Conservation (phyloP, 202 grass and related monocot genomes). For the Zoysia matrella region DNA sequence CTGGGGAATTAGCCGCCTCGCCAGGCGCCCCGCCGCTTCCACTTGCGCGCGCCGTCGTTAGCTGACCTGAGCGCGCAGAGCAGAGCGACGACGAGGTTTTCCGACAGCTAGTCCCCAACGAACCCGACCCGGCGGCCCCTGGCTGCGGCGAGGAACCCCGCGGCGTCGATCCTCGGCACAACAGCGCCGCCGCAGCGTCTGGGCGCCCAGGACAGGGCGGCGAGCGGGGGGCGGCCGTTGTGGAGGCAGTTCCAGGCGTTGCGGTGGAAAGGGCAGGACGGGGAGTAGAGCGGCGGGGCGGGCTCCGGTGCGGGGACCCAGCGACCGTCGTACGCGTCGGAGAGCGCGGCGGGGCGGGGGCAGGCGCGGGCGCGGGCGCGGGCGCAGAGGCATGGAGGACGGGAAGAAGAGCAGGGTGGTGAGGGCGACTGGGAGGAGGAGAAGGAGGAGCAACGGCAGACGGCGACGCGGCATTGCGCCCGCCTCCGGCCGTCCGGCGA, state of each 20-base stretch:
- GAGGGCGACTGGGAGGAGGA: slow-evolving; percentile 38
- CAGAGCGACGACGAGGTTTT: slow-evolving; percentile 82
- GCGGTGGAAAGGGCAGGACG: slow-evolving; percentile 85
- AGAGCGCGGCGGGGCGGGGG: background rate
- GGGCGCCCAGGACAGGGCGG: slow-evolving; percentile 82
- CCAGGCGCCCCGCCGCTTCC: slow-evolving; percentile 95
- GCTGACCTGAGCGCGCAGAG: slow-evolving; percentile 72
- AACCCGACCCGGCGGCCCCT: slow-evolving; percentile 72
- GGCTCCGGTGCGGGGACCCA: slow-evolving; percentile 48
- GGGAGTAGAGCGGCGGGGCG: slow-evolving; percentile 50
- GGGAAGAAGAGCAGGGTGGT: slow-evolving; percentile 43
- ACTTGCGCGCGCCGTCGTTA: slow-evolving; percentile 66
- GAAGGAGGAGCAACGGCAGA: slow-evolving; percentile 35
- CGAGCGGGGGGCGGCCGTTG: slow-evolving; percentile 52
- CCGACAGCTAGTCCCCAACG: slow-evolving; percentile 81
- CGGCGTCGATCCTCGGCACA: slow-evolving; percentile 68
- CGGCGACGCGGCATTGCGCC: slow-evolving; percentile 42
- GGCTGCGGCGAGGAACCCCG: slow-evolving; percentile 56
- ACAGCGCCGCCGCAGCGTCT: slow-evolving; percentile 63
- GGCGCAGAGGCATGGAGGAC: background rate
- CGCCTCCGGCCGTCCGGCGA: slow-evolving; percentile 29
- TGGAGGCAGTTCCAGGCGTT: slow-evolving; percentile 95
- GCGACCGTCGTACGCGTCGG: slow-evolving; percentile 61
- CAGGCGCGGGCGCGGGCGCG: background rate
- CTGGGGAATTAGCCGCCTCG: slow-evolving; percentile 81